Evolutionary conservation across 192 early-diverging fungal species (phyloP), one percentile per base, ranked within the genome.

Genomic region (Rhizoclosmatium sp.): DNA sequence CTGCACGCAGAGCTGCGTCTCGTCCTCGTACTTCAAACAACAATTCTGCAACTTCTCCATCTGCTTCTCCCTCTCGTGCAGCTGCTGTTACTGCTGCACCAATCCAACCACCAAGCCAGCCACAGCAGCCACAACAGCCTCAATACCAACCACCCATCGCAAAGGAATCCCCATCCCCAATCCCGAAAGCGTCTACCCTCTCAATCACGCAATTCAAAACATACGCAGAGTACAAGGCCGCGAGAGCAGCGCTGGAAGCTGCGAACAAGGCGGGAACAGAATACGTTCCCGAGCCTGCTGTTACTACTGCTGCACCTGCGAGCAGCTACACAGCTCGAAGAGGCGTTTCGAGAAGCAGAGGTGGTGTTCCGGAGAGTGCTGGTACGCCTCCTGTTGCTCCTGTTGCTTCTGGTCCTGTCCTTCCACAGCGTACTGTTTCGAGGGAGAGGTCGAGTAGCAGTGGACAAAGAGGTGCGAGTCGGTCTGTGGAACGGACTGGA

Each of bases 141-240:
- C 66, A 10, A 47, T 19, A 40, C 2, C 41, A 68, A 47, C 46
- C 67, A 49, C 48, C 69, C 1, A 9, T 45, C 10, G 49, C 49
- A 16, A 45, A 23, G 9, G 69, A 23, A 49, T 54, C 49, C n/a
- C 69, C 51, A 0, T 1, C 69, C 2, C 54, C 54, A n/a, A 56
- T 21, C 51, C 49, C 47, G 14, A 58, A 42, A 23, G 69, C 47
- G 39, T 19, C 45, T 19, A 56, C 69, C 23, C 51, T 71, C 7
- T 40, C 21, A 5, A 71, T 71, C 21, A 71, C 69, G 0, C 69
- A 71, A 39, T 71, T 71, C 51, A 19, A 42, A 19, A 71, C 69
- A n/a, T 71, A 71, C 39, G 69, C 69, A 4, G 69, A 71, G 39
- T 71, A 71, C 31, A 71, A 71, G 51, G 69, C 69, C 41, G 69